Percentiles rank a stretch among this genome's conserved stretches.
These are phyloP conservation scores for Breynia disticha DNA, from an alignment of 441 rosid genomes.

Conservation along the genomic window DNA sequence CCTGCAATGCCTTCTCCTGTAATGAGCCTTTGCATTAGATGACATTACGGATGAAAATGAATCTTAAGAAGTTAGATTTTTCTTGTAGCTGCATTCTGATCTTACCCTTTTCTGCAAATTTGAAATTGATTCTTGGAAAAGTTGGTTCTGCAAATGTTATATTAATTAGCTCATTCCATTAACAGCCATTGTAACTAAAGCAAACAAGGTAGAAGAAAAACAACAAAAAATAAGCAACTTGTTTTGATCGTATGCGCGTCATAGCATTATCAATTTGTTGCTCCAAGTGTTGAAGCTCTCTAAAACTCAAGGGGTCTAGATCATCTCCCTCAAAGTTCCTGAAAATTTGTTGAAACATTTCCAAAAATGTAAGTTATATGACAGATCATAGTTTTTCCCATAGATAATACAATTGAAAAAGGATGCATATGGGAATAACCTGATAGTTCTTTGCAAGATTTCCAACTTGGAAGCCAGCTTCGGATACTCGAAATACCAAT, in stretches of 20 bases:
- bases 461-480: conserved; percentile 57
- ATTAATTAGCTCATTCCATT: not conserved
- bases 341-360: not conserved
- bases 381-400: no score
- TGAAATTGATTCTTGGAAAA: conserved; percentile 34
- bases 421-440: conserved; percentile 46
- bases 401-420: no score
- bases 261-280: conserved; percentile 54
- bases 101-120: conserved; percentile 45
- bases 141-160: conserved; percentile 36
- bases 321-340: conserved; percentile 46
- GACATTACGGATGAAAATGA: not conserved
- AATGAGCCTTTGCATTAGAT: conserved; percentile 10
- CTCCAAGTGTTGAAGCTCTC: conserved; percentile 52
- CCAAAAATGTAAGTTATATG: not conserved
- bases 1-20: conserved; percentile 40
- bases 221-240: conserved; percentile 19
- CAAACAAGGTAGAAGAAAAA: not conserved
- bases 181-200: not conserved
- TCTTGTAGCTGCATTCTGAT: not conserved
- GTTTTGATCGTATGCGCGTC: conserved; percentile 39
- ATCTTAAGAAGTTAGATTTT: not conserved
- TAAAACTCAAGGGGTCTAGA: conserved; percentile 32
- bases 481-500: conserved; percentile 47
- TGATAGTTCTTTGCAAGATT: conserved; percentile 50